These are phyloP conservation scores for Podila minutissima DNA, from an alignment of 192 early-diverging fungal genomes.

Conservation along the genomic window DNA sequence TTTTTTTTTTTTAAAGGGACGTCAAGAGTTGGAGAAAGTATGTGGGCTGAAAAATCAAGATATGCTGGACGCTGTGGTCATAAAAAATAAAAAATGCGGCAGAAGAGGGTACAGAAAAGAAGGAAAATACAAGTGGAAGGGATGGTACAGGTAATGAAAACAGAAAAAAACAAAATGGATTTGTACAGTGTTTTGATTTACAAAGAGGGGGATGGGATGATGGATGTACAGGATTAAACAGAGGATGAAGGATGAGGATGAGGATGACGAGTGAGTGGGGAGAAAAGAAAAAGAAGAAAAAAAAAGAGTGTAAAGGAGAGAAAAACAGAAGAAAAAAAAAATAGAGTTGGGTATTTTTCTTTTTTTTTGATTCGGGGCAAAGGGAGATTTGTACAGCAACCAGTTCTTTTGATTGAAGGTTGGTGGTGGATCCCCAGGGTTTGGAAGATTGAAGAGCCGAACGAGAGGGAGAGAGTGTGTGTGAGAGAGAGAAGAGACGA, in stretches of 20 bases:
- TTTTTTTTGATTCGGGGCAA: not conserved
- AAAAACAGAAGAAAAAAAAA: not conserved
- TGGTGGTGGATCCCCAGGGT: not conserved
- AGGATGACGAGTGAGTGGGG: not conserved
- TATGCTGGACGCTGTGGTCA: too few species aligned
- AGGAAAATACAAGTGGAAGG: not conserved
- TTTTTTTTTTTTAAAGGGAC: not conserved
- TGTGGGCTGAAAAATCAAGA: not conserved
- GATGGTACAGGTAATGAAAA: too few species aligned
- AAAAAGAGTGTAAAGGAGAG: not conserved
- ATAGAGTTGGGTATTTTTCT: not conserved
- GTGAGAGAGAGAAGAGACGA: not conserved
- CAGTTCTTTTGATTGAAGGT: not conserved
- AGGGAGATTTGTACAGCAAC: not conserved
- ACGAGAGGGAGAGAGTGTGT: not conserved
- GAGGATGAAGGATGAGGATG: not conserved
- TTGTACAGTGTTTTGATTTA: slow-evolving; percentile 4
- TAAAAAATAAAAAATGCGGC: not conserved
- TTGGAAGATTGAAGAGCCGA: not conserved
- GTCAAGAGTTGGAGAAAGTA: not conserved
- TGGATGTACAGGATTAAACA: slow-evolving; percentile 1
- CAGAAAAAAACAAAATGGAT: not conserved
- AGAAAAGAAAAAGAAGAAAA: not conserved
- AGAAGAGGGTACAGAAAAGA: not conserved
- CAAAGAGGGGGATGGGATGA: not conserved